phyloP scores from a whole-genome alignment of 129 eudicot species.

The Arctium lappa region DNA sequence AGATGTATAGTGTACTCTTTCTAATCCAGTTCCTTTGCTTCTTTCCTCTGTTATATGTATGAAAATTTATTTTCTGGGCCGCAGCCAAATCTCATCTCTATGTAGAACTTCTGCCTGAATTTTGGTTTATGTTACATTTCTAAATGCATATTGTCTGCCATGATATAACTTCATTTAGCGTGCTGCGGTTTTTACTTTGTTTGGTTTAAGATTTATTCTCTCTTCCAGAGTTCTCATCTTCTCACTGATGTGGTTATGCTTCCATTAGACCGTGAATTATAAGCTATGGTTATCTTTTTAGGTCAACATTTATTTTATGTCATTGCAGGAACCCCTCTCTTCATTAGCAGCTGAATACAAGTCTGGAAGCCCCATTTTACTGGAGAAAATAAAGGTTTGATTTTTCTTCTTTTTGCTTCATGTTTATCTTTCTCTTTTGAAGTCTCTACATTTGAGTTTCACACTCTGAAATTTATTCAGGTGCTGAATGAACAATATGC shows the following conservation, averaged over 20 bases:
- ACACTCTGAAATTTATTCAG: constrained; percentile 24
- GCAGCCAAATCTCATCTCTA: background rate
- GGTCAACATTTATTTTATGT: constrained; percentile 7
- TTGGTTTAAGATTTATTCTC: background rate
- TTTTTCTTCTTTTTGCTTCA: background rate
- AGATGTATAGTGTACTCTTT: background rate
- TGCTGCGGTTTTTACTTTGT: background rate
- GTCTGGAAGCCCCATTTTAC: constrained; percentile 84
- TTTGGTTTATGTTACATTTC: background rate
- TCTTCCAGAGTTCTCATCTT: background rate
- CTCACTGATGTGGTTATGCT: background rate
- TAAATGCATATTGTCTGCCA: background rate
- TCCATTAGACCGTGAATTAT: background rate
- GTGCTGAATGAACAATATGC: constrained; percentile 52
- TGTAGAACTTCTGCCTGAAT: background rate
- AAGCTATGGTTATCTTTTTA: background rate
- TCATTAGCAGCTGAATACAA: constrained; percentile 79
- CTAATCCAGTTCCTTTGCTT: background rate
- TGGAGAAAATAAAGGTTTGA: constrained; percentile 55
- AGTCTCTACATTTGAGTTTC: background rate
- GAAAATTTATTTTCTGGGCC: background rate
- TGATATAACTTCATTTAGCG: background rate
- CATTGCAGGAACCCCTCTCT: constrained; percentile 83
- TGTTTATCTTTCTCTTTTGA: background rate
- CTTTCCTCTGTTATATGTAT: background rate